Percentiles rank a stretch among this genome's conserved stretches.
These are phyloP conservation scores for Lobosporangium transversale DNA, from an alignment of 192 early-diverging fungal genomes.

Conservation along the genomic window DNA sequence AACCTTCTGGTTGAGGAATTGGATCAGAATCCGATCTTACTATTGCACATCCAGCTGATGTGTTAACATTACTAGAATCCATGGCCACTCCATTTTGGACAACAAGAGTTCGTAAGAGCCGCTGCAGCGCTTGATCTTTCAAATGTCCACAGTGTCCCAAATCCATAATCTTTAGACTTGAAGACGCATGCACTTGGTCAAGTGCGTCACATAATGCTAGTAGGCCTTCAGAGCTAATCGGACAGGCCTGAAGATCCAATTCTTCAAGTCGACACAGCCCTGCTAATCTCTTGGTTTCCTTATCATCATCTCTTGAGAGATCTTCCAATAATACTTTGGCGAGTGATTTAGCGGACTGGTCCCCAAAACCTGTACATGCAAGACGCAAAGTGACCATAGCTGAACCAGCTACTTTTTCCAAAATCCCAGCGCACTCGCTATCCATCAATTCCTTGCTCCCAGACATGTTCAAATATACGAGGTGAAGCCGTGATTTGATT, in stretches of 20 bases:
- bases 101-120: constrained; percentile 12
- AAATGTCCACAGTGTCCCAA: constrained; percentile 32
- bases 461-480: constrained; percentile 34
- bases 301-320: background rate
- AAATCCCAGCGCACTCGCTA: constrained; percentile 27
- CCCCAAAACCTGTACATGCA: constrained; percentile 38
- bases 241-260: constrained; percentile 37
- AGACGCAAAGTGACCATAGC: constrained; percentile 25
- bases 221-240: constrained; percentile 23
- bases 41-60: background rate
- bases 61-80: background rate
- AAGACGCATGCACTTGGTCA: background rate
- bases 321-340: constrained; percentile 1
- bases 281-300: background rate
- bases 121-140: constrained; percentile 7
- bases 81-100: constrained; percentile 21
- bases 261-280: constrained; percentile 24
- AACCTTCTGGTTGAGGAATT: background rate
- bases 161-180: constrained; percentile 26
- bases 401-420: constrained; percentile 21
- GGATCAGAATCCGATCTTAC: background rate
- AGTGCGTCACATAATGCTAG: constrained; percentile 10
- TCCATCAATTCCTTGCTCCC: constrained; percentile 27
- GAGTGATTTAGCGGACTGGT: constrained; percentile 19
- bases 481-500: constrained; percentile 24